Percentiles rank a stretch among this genome's conserved stretches.
These are phyloP conservation scores for Cystobasidium ongulense DNA, from an alignment of 768 basidiomycete species.

Conservation along the genomic window DNA sequence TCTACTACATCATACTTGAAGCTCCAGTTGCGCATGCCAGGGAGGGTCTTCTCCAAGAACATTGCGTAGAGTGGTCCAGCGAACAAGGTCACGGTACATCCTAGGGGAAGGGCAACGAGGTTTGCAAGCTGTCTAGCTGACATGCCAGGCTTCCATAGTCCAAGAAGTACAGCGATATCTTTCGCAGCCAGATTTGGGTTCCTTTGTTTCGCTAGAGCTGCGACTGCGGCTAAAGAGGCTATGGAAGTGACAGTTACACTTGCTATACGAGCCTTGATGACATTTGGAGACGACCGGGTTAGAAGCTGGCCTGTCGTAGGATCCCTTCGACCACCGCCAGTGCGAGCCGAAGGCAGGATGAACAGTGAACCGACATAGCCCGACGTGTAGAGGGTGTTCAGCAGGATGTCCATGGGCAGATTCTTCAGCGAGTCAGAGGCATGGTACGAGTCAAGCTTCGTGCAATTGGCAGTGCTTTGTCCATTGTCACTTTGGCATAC, in stretches of 20 bases:
- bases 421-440: too few species aligned
- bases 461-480: too few species aligned
- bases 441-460: too few species aligned
- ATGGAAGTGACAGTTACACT: slow-evolving; percentile 62
- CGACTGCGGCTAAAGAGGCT: slow-evolving; percentile 54
- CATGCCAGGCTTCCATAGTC: slow-evolving; percentile 23
- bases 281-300: slow-evolving; percentile 57
- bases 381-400: slow-evolving; percentile 20
- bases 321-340: slow-evolving; percentile 19
- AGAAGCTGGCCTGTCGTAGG: slow-evolving; percentile 20
- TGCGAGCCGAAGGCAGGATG: slow-evolving; percentile 28
- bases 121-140: slow-evolving; percentile 10
- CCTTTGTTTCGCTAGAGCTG: slow-evolving; percentile 38
- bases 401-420: slow-evolving; percentile 25
- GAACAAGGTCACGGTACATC: slow-evolving; percentile 45
- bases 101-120: slow-evolving; percentile 39
- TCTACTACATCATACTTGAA: neutral
- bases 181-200: neutral
- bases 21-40: slow-evolving; percentile 35
- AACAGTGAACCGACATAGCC: slow-evolving; percentile 36
- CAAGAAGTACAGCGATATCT: slow-evolving; percentile 14
- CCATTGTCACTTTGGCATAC: neutral
- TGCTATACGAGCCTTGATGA: slow-evolving; percentile 68
- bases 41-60: slow-evolving; percentile 43
- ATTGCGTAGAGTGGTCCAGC: slow-evolving; percentile 45